Percentiles rank a stretch among this genome's conserved stretches.
phyloP scores from a whole-genome alignment of 345 rosid genomes.

The Pseudoturritis turrita region DNA sequence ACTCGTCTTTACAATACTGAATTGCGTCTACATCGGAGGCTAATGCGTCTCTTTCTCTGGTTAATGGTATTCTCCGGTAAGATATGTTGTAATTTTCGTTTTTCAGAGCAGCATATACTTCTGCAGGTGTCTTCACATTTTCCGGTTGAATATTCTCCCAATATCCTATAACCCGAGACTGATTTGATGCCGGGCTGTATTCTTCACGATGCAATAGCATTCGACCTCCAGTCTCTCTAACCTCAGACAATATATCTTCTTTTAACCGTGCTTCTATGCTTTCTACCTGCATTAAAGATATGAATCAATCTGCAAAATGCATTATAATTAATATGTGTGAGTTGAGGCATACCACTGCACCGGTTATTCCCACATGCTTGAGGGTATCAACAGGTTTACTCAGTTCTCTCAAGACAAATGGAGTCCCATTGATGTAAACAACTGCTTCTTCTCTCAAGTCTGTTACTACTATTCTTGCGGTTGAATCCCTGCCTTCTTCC shows the following conservation, averaged over 20 bases:
- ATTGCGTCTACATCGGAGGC: constrained; percentile 87
- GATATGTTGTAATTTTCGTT: constrained; percentile 64
- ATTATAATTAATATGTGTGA: background rate
- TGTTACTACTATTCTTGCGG: constrained; percentile 63
- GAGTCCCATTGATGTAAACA: constrained; percentile 87
- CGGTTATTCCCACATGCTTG: constrained; percentile 91
- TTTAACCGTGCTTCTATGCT: constrained; percentile 82
- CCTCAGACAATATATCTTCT: constrained; percentile 83
- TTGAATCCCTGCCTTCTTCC: constrained; percentile 44
- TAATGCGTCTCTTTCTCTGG: constrained; percentile 88
- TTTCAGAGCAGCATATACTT: constrained; percentile 72
- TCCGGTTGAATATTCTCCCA: constrained; percentile 88
- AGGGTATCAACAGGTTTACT: constrained; percentile 90
- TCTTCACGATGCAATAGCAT: constrained; percentile 98
- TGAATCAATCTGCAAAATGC: background rate
- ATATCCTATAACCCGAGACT: constrained; percentile 78
- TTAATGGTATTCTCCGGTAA: constrained; percentile 85
- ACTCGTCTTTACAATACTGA: constrained; percentile 72
- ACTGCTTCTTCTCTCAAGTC: constrained; percentile 95
- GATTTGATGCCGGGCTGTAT: constrained; percentile 59
- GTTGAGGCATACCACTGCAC: constrained; percentile 54
- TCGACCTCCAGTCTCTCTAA: constrained; percentile 66
- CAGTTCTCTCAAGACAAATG: constrained; percentile 86
- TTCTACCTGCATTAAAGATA: constrained; percentile 59
- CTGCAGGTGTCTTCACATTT: constrained; percentile 86